phyloP scores from a whole-genome alignment of 2,329 filamentous ascomycete species.

The Cryphonectria carpinicola region DNA sequence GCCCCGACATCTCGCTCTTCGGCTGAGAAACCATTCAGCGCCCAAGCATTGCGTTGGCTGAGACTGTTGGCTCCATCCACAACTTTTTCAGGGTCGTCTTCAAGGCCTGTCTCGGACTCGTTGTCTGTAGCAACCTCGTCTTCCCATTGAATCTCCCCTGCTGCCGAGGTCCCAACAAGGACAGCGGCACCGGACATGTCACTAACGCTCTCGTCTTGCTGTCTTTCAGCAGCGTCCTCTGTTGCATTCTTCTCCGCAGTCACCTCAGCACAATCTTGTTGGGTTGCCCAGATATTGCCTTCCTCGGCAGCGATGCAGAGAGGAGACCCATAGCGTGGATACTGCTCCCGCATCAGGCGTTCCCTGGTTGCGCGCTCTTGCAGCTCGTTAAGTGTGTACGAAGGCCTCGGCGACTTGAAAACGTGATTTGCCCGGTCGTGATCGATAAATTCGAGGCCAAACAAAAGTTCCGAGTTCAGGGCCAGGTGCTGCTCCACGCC shows the following conservation, averaged over 20 bases:
- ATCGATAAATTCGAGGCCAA: constrained; percentile 17
- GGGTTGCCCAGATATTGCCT: neutral
- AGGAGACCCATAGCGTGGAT: neutral
- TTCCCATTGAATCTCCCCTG: neutral
- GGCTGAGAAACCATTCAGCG: neutral
- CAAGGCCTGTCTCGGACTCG: neutral
- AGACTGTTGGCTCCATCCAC: neutral
- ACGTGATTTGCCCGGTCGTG: constrained; percentile 22
- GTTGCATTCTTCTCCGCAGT: neutral
- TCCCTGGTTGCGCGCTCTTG: constrained; percentile 7
- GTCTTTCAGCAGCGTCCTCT: neutral
- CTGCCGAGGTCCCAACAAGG: too few relatives aligned
- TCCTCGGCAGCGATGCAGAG: neutral
- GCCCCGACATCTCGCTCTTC: constrained; percentile 21
- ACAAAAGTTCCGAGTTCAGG: neutral
- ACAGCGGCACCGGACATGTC: neutral
- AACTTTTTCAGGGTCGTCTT: neutral
- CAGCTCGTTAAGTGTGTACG: constrained; percentile 22
- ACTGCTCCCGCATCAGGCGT: neutral
- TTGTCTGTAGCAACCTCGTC: neutral
- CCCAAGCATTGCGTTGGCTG: neutral
- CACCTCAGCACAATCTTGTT: neutral
- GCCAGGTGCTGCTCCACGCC: neutral
- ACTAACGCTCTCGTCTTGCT: neutral
- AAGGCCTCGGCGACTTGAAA: constrained; percentile 26